Percentiles rank a stretch among this genome's conserved stretches.
Evolutionary conservation across 140 eudicot genomes (phyloP).

Genomic region (Cichorium intybus): DNA sequence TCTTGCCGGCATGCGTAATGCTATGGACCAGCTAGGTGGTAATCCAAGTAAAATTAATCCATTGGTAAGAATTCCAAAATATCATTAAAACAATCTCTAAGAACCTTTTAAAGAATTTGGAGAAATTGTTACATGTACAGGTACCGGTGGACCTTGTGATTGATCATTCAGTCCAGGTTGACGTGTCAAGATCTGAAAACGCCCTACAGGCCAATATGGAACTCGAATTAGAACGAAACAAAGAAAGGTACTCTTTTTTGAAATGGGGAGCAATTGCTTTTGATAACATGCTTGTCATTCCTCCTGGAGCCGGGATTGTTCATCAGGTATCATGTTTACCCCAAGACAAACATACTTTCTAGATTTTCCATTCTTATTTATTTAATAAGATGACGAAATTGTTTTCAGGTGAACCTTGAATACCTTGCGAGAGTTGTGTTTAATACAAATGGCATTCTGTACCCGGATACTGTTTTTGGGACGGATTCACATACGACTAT

Average conservation of each 20-base stretch:
- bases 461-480: conserved; percentile 66
- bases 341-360: too few relatives aligned
- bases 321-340: conserved; percentile 50
- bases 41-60: conserved; percentile 69
- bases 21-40: conserved; percentile 64
- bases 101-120: not conserved
- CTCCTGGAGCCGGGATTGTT: conserved; percentile 80
- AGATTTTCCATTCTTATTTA: too few relatives aligned
- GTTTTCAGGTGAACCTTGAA: conserved; percentile 62
- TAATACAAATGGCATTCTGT: conserved; percentile 49
- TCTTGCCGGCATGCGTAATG: conserved; percentile 79
- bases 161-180: conserved; percentile 75
- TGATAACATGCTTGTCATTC: conserved; percentile 65
- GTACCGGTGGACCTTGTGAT: conserved; percentile 72
- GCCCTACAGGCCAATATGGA: conserved; percentile 68
- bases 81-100: too few relatives aligned
- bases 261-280: conserved; percentile 78
- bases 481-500: conserved; percentile 70
- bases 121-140: conserved; percentile 18
- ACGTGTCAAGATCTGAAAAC: conserved; percentile 60
- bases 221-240: conserved; percentile 55
- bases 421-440: conserved; percentile 70
- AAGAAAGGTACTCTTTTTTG: conserved; percentile 59
- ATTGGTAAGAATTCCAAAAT: conserved; percentile 42
- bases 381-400: not conserved